phyloP scores from a whole-genome alignment of 208 protist genomes.

The Plasmodiophora brassicae region DNA sequence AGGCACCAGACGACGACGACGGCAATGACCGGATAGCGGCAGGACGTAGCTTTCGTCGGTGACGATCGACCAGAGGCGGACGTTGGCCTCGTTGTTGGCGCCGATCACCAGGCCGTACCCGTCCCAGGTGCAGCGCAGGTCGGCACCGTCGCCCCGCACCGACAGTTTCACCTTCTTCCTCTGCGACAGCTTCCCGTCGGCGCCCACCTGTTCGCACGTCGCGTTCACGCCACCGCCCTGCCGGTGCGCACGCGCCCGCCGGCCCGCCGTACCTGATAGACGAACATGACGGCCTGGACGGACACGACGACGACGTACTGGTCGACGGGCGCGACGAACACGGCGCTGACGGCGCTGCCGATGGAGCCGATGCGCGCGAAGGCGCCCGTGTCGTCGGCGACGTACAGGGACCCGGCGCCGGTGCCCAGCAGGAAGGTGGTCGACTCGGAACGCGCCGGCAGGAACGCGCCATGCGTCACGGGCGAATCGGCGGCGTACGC shows the following conservation, averaged over 20 bases:
- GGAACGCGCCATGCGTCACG: not conserved
- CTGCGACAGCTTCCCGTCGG: not conserved
- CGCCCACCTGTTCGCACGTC: not conserved
- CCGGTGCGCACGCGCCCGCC: not conserved
- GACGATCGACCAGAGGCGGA: not conserved
- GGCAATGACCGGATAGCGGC: not conserved
- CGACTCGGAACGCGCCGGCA: not conserved
- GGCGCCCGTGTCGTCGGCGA: not conserved
- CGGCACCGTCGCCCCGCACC: not conserved
- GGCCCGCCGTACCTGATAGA: not conserved
- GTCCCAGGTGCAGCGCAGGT: not conserved
- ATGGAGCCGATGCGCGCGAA: not conserved
- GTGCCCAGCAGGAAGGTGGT: not conserved
- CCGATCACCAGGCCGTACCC: not conserved
- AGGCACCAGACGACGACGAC: too few species aligned
- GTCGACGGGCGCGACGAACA: not conserved
- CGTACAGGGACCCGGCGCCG: not conserved
- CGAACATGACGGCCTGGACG: not conserved
- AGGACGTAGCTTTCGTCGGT: not conserved
- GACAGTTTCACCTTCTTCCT: slow-evolving; percentile 12
- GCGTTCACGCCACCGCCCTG: not conserved
- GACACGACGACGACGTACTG: not conserved
- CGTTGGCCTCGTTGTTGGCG: slow-evolving; percentile 8
- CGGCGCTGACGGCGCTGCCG: not conserved
- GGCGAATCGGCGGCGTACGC: not conserved